Percentiles rank a stretch among this genome's conserved stretches.
These are phyloP conservation scores for Lasiodiplodia sp. DNA, from an alignment of 2,329 filamentous ascomycete species.

Conservation along the genomic window DNA sequence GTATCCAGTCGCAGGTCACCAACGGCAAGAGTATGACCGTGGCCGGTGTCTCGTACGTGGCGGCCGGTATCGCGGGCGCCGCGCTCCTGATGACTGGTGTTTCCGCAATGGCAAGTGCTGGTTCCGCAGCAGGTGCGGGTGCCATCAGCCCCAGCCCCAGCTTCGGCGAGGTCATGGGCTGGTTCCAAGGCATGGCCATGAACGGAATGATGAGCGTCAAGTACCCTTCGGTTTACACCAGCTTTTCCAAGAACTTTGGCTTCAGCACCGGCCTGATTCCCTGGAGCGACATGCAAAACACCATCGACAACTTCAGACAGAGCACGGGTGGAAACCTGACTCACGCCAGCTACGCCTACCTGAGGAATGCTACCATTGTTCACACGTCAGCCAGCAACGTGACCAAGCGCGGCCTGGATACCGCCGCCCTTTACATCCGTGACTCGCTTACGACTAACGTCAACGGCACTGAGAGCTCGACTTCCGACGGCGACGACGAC, in stretches of 20 bases:
- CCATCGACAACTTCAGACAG: slow-evolving; percentile 84
- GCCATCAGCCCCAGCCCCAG: slow-evolving; percentile 75
- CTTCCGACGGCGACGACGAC: slow-evolving; percentile 35
- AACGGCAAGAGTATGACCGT: slow-evolving; percentile 86
- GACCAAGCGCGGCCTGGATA: slow-evolving; percentile 61
- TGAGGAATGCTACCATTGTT: slow-evolving; percentile 78
- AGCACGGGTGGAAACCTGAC: slow-evolving; percentile 88
- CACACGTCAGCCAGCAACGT: slow-evolving; percentile 63
- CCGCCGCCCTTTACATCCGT: slow-evolving; percentile 37
- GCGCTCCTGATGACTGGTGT: slow-evolving; percentile 77
- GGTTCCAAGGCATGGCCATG: slow-evolving; percentile 93
- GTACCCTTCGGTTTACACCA: slow-evolving; percentile 86
- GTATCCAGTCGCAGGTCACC: slow-evolving; percentile 79
- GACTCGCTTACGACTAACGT: slow-evolving; percentile 46
- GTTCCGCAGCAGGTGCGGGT: slow-evolving; percentile 59
- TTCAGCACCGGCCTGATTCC: slow-evolving; percentile 87
- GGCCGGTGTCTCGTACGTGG: slow-evolving; percentile 80
- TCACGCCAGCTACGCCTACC: slow-evolving; percentile 74
- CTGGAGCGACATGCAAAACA: slow-evolving; percentile 79
- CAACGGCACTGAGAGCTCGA: slow-evolving; percentile 46
- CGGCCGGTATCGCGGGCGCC: slow-evolving; percentile 83
- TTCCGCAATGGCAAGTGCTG: slow-evolving; percentile 68
- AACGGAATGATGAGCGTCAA: slow-evolving; percentile 95
- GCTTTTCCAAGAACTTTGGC: slow-evolving; percentile 90
- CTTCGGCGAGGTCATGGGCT: slow-evolving; percentile 83